Percentiles rank a stretch among this genome's conserved stretches.
These are phyloP conservation scores for Schizochytrium sp. DNA, from an alignment of 108 stramenopile species.

Conservation along the genomic window DNA sequence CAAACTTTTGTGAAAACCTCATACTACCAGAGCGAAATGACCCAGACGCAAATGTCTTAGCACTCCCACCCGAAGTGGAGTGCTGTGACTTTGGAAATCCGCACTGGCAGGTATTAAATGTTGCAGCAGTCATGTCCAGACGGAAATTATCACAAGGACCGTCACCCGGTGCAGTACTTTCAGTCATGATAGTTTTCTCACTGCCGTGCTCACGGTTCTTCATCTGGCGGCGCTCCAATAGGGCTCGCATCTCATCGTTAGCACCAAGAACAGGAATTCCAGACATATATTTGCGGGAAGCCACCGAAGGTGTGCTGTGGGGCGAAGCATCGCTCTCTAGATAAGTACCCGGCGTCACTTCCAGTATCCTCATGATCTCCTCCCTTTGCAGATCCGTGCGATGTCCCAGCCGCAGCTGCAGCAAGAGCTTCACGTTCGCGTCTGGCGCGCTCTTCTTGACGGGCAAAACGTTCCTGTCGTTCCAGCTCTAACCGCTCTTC, in stretches of 20 bases:
- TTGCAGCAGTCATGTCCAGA: constrained; percentile 33
- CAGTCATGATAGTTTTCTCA: constrained; percentile 23
- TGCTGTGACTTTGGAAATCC: constrained; percentile 59
- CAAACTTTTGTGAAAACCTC: too few species aligned
- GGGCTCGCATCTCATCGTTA: constrained; percentile 60
- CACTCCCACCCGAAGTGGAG: not conserved
- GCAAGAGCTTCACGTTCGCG: constrained; percentile 40
- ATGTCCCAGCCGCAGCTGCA: not conserved
- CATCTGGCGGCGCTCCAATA: not conserved
- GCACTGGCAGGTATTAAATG: constrained; percentile 32
- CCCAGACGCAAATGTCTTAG: not conserved
- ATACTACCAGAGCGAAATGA: not conserved
- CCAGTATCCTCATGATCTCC: not conserved
- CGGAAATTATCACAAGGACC: constrained; percentile 22
- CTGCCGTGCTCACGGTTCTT: constrained; percentile 13
- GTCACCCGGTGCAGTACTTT: not conserved
- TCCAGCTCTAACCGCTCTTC: constrained; percentile 36
- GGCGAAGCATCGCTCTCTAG: not conserved
- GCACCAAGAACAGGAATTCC: constrained; percentile 34
- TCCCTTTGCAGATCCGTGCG: not conserved
- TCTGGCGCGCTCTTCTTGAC: not conserved
- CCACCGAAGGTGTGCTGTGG: not conserved
- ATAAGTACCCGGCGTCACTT: not conserved
- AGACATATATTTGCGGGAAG: constrained; percentile 5
- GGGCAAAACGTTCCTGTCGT: constrained; percentile 13